These are phyloP conservation scores for Penicillium salamii DNA, from an alignment of 495 filamentous ascomycete species.

Conservation along the genomic window DNA sequence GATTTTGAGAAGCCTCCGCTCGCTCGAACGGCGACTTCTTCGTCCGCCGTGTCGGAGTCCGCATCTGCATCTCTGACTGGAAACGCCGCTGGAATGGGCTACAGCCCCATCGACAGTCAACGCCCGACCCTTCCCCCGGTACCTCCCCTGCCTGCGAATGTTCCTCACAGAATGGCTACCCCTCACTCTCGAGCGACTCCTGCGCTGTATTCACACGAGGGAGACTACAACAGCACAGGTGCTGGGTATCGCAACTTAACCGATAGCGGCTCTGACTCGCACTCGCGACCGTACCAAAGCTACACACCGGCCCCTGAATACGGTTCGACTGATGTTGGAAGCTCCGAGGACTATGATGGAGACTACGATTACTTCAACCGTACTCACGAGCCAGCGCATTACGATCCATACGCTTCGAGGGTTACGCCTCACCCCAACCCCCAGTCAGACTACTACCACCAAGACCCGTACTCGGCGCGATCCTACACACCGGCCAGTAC, in stretches of 20 bases:
- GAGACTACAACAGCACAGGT: not conserved
- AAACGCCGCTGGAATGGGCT: conserved; percentile 23
- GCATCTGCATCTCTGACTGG: conserved; percentile 19
- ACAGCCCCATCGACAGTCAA: conserved; percentile 21
- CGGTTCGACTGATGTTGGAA: not conserved
- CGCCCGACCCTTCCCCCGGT: conserved; percentile 18
- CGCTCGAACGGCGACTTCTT: conserved; percentile 20
- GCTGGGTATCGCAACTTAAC: conserved; percentile 17
- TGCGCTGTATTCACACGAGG: conserved; percentile 11
- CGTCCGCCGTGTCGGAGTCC: conserved; percentile 24
- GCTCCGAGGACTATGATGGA: conserved; percentile 2
- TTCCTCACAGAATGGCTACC: conserved; percentile 9
- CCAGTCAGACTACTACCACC: conserved; percentile 9
- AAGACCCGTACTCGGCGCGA: conserved; percentile 13
- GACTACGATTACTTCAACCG: conserved; percentile 7
- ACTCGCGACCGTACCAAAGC: conserved; percentile 9
- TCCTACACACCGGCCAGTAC: conserved; percentile 18
- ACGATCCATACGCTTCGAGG: conserved; percentile 8
- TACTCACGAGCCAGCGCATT: not conserved
- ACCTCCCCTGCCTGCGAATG: conserved; percentile 17
- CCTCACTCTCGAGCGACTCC: conserved; percentile 10
- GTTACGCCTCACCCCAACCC: not conserved
- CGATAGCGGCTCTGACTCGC: conserved; percentile 1
- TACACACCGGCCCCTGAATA: conserved; percentile 18
- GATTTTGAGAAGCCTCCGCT: conserved; percentile 24